Evolutionary conservation across 345 rosid genomes (phyloP).

Genomic region (Populus deltoides): DNA sequence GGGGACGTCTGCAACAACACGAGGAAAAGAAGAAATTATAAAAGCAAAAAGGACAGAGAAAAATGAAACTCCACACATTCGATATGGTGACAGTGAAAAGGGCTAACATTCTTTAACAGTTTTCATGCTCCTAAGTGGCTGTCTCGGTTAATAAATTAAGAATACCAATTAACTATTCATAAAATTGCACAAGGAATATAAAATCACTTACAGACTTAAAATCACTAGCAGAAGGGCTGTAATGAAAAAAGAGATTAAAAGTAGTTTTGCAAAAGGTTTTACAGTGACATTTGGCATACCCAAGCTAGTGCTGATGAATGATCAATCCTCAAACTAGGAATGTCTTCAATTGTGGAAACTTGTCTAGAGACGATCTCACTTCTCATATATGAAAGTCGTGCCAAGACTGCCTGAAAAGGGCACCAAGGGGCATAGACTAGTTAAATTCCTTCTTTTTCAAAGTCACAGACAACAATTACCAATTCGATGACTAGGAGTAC

Average conservation of each 20-base stretch:
- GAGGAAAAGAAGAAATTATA: neutral
- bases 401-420: constrained; percentile 50
- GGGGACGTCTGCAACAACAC: constrained; percentile 46
- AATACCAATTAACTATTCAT: neutral
- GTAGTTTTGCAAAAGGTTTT: neutral
- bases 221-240: neutral
- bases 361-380: constrained; percentile 48
- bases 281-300: constrained; percentile 25
- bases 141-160: neutral
- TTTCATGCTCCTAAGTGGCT: neutral
- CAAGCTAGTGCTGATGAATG: constrained; percentile 29
- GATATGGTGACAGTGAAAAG: neutral
- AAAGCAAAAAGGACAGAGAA: neutral
- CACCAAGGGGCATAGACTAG: neutral
- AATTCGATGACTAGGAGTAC: constrained; percentile 21
- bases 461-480: neutral
- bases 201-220: neutral
- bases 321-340: constrained; percentile 38
- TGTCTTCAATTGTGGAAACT: constrained; percentile 46
- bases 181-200: neutral
- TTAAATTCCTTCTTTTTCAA: neutral
- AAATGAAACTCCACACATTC: neutral
- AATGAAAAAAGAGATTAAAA: neutral
- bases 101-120: neutral
- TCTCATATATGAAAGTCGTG: constrained; percentile 55